Evolutionary conservation across 2,329 filamentous ascomycete species (phyloP).

Genomic region (Nemania abortiva): DNA sequence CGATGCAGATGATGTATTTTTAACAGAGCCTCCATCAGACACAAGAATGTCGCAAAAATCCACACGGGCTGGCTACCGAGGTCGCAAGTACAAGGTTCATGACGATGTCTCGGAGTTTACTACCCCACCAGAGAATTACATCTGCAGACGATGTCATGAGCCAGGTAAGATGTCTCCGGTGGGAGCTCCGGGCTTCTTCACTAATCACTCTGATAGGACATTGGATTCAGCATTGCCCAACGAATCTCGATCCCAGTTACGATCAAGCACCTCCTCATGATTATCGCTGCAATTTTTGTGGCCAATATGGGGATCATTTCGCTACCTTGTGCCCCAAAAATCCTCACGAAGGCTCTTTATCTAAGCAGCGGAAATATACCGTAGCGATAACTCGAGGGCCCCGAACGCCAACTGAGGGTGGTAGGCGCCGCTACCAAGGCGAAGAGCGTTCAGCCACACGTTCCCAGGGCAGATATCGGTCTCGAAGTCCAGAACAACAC

Average conservation of each 20-base stretch:
- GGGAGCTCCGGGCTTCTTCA: neutral
- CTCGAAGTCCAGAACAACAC: constrained; percentile 17
- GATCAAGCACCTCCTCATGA: constrained; percentile 49
- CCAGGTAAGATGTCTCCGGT: constrained; percentile 45
- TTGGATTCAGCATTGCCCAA: constrained; percentile 56
- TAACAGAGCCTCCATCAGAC: constrained; percentile 20
- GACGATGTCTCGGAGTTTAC: constrained; percentile 8
- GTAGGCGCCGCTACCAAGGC: neutral
- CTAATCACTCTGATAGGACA: constrained; percentile 53
- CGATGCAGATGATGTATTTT: constrained; percentile 22
- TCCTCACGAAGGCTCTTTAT: constrained; percentile 49
- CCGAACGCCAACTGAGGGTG: constrained; percentile 12
- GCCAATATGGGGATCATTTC: constrained; percentile 52
- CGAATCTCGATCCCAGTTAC: constrained; percentile 56
- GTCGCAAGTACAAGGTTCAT: constrained; percentile 16
- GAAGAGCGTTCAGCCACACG: neutral
- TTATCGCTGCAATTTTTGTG: constrained; percentile 55
- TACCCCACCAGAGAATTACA: constrained; percentile 40
- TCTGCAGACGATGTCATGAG: constrained; percentile 52
- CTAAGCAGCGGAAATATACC: constrained; percentile 47
- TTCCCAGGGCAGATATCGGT: constrained; percentile 10
- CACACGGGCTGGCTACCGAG: constrained; percentile 6
- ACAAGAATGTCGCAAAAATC: constrained; percentile 8
- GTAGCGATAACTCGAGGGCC: constrained; percentile 12
- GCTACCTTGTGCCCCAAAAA: constrained; percentile 55